Base-by-base conservation (phyloP, 768 basidiomycete species). In the Xerocomus brunneocitrinus region DNA sequence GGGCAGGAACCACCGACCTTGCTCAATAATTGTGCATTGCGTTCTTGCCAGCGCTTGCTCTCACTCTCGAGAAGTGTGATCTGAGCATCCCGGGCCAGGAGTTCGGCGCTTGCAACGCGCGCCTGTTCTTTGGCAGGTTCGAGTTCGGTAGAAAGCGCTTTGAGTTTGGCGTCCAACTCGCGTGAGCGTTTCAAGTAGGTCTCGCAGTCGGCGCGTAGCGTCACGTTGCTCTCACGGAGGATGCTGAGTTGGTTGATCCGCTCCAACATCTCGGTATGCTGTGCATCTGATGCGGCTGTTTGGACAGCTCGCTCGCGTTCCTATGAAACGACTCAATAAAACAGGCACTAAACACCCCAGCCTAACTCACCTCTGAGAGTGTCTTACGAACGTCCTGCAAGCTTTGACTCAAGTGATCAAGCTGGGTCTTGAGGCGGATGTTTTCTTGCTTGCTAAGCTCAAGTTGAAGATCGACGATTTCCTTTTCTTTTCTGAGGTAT, bases 401-500 rank as follows among this genome's bases (percentile, higher is more conserved):
- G 40, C 71, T 81, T 57, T 84, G 83, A 14, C 78, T 76, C 39
- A 91, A 66, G 61, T 88, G 84, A 6, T 92, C 90, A 27, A 89
- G 79, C 63, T 93, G 87, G 19, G 79, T 71, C 67, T 87, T 89
- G 48, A 91, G 67, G 5, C 91, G 80, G 8, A 80, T 71, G 58
- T 79, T 89, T 72, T 94, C 91, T 61, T 84, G 81, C 64, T 80
- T 82, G 75, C 84, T 79, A 45, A 94, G 80, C 61, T 93, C 89
- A 25, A 91, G 76, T 58, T 93, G 90, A 31, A 93, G 79, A 59
- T 95, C 91, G 42, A 90, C 86, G 49, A 95, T 91, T 66, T 94
- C 91, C 71, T 95, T 93, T 76, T 94, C 92, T 63, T 87, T 91
- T 39, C 92, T 80, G 32, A 95, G 73, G 68, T 89, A 94, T 3